Conservation (phyloP, 2,329 filamentous ascomycete species). For the Verticillium alfalfae region DNA sequence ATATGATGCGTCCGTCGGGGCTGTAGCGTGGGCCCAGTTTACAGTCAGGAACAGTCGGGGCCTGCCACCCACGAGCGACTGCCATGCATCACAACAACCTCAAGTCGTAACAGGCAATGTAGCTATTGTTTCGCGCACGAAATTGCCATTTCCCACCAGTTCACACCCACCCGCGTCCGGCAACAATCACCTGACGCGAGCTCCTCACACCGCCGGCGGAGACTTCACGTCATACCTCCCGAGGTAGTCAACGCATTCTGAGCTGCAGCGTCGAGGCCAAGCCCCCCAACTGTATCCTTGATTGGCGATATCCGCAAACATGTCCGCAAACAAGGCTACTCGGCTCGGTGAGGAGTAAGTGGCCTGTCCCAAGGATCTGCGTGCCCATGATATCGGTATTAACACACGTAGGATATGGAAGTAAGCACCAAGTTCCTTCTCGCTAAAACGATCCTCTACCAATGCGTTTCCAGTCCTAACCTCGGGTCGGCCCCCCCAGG, state of each 20-base stretch:
- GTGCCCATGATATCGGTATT: neutral
- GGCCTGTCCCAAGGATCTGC: neutral
- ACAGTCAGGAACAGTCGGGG: too few relatives aligned
- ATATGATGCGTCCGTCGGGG: too few relatives aligned
- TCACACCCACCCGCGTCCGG: too few relatives aligned
- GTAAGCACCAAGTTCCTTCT: conserved; percentile 48
- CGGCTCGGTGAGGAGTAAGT: conserved; percentile 59
- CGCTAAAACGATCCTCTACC: neutral
- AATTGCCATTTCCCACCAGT: too few relatives aligned
- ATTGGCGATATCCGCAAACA: conserved; percentile 50
- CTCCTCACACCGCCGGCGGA: too few relatives aligned
- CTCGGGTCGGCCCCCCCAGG: conserved; percentile 45
- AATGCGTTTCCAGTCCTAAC: conserved; percentile 5
- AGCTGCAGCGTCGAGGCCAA: conserved; percentile 8
- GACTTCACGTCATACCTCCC: neutral
- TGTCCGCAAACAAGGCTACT: conserved; percentile 57
- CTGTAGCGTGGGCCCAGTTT: too few relatives aligned
- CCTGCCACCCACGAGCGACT: too few relatives aligned
- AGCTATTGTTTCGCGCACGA: too few relatives aligned
- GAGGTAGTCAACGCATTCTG: neutral
- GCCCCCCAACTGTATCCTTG: neutral
- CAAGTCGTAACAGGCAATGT: too few relatives aligned
- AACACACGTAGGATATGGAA: conserved; percentile 75
- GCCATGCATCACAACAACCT: too few relatives aligned
- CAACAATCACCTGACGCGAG: too few relatives aligned